Conservation (phyloP, 176 grass and related monocot genomes). For the Raddia distichophylla region DNA sequence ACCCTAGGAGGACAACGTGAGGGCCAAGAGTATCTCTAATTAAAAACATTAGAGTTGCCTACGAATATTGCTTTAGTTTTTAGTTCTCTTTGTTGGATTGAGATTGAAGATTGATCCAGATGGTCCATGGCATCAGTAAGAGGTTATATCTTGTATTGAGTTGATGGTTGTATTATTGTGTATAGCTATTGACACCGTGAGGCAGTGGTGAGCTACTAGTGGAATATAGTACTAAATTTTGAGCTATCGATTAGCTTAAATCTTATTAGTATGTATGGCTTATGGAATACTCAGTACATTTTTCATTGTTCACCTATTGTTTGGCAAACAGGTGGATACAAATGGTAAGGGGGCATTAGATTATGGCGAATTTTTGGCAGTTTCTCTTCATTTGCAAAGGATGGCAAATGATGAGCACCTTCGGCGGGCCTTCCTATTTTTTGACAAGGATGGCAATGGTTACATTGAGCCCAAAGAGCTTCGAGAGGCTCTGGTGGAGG, state of each 20-base stretch:
- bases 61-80: not conserved
- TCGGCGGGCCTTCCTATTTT: constrained; percentile 83
- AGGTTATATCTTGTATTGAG: not conserved
- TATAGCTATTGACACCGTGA: constrained; percentile 2
- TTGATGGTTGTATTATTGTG: not conserved
- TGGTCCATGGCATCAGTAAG: constrained; percentile 7
- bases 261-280: not conserved
- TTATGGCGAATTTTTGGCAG: constrained; percentile 92
- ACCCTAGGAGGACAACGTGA: too few relatives aligned
- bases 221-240: not conserved
- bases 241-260: not conserved
- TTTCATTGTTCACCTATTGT: constrained; percentile 36
- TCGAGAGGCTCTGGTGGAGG: constrained; percentile 72
- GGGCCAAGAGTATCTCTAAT: too few relatives aligned
- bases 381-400: constrained; percentile 97
- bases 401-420: constrained; percentile 99
- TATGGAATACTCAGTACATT: not conserved
- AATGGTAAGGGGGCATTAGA: constrained; percentile 86
- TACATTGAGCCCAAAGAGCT: constrained; percentile 95
- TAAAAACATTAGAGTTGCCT: too few relatives aligned
- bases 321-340: constrained; percentile 80
- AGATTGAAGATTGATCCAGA: constrained; percentile 13
- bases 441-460: constrained; percentile 95
- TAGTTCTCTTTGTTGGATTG: not conserved
- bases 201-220: not conserved